Percentiles rank a stretch among this genome's conserved stretches.
Conservation (phyloP, 495 filamentous ascomycete species). For the Hyaloscypha hepaticicola region DNA sequence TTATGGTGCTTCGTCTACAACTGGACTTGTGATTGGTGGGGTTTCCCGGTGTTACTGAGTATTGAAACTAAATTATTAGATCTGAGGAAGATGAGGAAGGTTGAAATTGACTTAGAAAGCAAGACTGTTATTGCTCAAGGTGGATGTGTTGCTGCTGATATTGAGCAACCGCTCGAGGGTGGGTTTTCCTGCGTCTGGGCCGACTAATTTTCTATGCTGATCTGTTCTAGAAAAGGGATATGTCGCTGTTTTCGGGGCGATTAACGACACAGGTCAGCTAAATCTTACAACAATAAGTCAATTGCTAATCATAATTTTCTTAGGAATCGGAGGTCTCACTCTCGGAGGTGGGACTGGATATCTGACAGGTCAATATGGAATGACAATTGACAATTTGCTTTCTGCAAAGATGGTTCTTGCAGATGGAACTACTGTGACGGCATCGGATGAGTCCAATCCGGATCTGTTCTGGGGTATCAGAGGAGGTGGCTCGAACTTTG, state of each 20-base stretch:
- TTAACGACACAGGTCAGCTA: constrained; percentile 17
- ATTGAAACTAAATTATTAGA: background rate
- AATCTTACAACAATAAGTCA: background rate
- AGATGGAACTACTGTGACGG: constrained; percentile 46
- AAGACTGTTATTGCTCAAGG: constrained; percentile 22
- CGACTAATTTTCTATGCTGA: background rate
- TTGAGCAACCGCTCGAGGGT: constrained; percentile 16
- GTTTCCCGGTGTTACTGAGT: background rate
- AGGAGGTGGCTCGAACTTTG: constrained; percentile 54
- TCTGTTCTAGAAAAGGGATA: constrained; percentile 5
- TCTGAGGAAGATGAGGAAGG: constrained; percentile 22
- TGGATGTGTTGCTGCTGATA: constrained; percentile 20
- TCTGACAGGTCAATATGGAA: constrained; percentile 17
- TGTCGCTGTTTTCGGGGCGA: constrained; percentile 19
- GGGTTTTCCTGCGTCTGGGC: background rate
- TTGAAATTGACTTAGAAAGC: constrained; percentile 8
- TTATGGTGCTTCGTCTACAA: constrained; percentile 18
- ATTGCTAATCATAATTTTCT: background rate
- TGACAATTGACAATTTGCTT: constrained; percentile 47
- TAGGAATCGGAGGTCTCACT: constrained; percentile 23
- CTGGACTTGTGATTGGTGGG: constrained; percentile 24
- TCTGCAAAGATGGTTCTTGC: constrained; percentile 53
- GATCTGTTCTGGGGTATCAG: constrained; percentile 57
- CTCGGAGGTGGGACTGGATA: constrained; percentile 17
- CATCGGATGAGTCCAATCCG: constrained; percentile 39